Evolutionary conservation across 1,139 yeast genomes (phyloP).

Genomic region (Wickerhamiella pararugosa): DNA sequence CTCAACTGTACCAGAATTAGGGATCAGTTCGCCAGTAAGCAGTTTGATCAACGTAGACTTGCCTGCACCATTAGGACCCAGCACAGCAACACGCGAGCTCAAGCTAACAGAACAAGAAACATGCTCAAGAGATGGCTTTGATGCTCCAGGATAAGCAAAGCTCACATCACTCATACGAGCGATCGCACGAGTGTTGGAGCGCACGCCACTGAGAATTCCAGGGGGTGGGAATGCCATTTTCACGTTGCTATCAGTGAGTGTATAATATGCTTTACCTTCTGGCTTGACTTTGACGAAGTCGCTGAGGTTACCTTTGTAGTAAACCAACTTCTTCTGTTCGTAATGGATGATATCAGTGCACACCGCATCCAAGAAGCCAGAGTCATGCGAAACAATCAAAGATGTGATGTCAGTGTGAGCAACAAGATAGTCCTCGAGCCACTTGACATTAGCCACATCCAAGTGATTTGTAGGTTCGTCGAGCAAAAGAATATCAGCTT

Average conservation of each 20-base stretch:
- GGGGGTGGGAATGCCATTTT: constrained; percentile 99
- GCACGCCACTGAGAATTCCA: constrained; percentile 90
- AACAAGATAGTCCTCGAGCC: constrained; percentile 80
- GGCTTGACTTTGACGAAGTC: constrained; percentile 87
- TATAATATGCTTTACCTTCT: constrained; percentile 91
- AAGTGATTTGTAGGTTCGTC: constrained; percentile 99
- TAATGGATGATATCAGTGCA: constrained; percentile 96
- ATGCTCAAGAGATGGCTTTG: constrained; percentile 62
- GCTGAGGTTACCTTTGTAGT: constrained; percentile 90
- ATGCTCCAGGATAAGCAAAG: constrained; percentile 78
- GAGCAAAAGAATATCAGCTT: constrained; percentile 83
- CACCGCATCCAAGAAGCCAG: constrained; percentile 88
- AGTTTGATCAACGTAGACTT: constrained; percentile 88
- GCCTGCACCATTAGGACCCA: constrained; percentile 99
- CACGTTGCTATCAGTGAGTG: constrained; percentile 84
- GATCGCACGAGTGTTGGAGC: constrained; percentile 87
- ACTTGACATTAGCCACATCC: constrained; percentile 84
- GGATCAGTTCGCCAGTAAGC: constrained; percentile 80
- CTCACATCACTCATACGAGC: constrained; percentile 81
- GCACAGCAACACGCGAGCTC: constrained; percentile 88
- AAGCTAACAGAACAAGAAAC: constrained; percentile 81
- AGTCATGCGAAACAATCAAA: constrained; percentile 92
- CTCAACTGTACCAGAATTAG: constrained; percentile 79
- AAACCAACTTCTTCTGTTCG: constrained; percentile 86
- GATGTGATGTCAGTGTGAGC: constrained; percentile 75